Evolutionary conservation across 2,329 filamentous ascomycete species (phyloP).

Genomic region (Phyllosticta citribraziliensis): DNA sequence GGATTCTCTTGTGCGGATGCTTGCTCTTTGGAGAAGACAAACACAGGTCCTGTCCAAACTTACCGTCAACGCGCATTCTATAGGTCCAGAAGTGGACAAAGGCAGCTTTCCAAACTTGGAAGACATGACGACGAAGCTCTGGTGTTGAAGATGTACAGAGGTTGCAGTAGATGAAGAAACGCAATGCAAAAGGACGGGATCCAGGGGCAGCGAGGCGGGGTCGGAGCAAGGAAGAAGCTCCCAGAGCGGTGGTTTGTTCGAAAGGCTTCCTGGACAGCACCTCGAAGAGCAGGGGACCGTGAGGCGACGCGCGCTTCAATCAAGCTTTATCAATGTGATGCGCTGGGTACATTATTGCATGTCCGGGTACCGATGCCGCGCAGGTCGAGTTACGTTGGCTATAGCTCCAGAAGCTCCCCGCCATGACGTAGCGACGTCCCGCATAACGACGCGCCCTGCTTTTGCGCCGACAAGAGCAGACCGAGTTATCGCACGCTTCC

Average conservation of each 20-base stretch:
- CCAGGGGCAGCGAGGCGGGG: not conserved
- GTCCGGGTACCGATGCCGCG: not conserved
- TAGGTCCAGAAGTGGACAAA: slow-evolving; percentile 32
- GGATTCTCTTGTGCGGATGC: not conserved
- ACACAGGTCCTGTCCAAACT: not conserved
- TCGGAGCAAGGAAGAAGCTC: not conserved
- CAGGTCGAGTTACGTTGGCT: not conserved
- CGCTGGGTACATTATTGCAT: not conserved
- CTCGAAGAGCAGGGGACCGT: not conserved
- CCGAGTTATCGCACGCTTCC: too few species aligned
- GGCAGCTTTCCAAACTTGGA: slow-evolving; percentile 29
- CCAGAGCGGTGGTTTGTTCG: not conserved
- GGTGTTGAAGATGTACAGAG: not conserved
- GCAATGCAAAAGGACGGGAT: too few species aligned
- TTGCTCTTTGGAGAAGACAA: not conserved
- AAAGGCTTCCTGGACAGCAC: not conserved
- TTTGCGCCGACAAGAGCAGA: not conserved
- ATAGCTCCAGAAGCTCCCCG: not conserved
- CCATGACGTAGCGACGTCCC: not conserved
- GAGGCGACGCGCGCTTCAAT: not conserved
- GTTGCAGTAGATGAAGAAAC: not conserved
- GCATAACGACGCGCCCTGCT: not conserved
- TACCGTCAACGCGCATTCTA: slow-evolving; percentile 31
- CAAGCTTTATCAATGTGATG: not conserved
- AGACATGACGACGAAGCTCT: not conserved